Conservation (phyloP, 2,329 filamentous ascomycete genomes). For the Xylariaceae sp. region DNA sequence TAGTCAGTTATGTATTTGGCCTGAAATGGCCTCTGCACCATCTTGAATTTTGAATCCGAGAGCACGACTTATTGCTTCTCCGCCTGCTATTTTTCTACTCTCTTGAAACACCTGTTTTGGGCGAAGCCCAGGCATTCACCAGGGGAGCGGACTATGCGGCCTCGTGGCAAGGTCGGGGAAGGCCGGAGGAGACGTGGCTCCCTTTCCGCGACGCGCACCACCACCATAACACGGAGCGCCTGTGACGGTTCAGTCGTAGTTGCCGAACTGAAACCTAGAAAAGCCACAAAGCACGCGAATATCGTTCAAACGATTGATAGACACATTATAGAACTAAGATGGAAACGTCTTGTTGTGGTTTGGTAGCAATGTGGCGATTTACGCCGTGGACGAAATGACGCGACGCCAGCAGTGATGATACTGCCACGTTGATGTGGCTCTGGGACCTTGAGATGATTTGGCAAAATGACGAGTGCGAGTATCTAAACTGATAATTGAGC, state of each 20-base stretch:
- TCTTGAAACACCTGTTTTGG: no score
- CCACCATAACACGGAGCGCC: not conserved
- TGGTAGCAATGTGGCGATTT: constrained; percentile 12
- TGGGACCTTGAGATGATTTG: no score
- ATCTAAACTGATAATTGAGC: no score
- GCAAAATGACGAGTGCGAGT: no score
- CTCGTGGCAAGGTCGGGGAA: constrained; percentile 2
- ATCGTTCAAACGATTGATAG: constrained; percentile 4
- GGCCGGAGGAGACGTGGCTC: constrained; percentile 7
- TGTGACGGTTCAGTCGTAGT: constrained; percentile 25
- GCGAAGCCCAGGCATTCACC: no score
- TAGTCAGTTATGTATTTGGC: no score
- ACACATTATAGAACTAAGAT: constrained; percentile 7
- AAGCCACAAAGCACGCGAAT: constrained; percentile 12
- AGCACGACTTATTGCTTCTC: no score
- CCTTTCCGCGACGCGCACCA: not conserved
- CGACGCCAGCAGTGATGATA: not conserved
- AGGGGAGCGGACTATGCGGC: no score
- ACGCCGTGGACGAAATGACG: constrained; percentile 1
- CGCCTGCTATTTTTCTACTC: no score
- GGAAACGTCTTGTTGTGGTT: constrained; percentile 14
- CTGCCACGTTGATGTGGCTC: no score
- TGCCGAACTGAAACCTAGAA: constrained; percentile 16
- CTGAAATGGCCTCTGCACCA: no score
- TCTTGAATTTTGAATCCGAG: no score